Evolutionary conservation across 2,329 filamentous ascomycete genomes (phyloP), one percentile per base, ranked within the genome.

Genomic region (Xylariaceae sp.): DNA sequence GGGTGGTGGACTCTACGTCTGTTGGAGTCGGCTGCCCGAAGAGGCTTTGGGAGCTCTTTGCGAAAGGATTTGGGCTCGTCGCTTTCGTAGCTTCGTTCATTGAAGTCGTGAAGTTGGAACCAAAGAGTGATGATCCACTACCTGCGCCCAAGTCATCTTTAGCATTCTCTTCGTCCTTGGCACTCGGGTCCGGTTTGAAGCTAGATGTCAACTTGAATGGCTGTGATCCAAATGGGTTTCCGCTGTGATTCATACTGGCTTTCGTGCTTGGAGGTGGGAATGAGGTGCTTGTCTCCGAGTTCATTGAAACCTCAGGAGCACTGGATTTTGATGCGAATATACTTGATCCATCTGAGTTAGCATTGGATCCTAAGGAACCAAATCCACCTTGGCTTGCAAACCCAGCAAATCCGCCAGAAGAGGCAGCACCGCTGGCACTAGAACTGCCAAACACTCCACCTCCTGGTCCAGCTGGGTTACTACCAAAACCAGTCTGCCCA

Each of bases 171-270:
- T 83, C 78, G 18, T 85, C 74, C 43, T 79, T 80, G 1, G 76
- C 71, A 34, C 73, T 71, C 4, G 76, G 73, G 49, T 87, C 83
- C 8, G 73, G 71, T 54, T 81, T 79, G 65, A 88, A 89, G 2
- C 78, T 81, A 22, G 79, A 82, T 30, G 76, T 74, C 13, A 88
- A 68, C 51, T 85, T 83, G 64, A 88, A 88, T 0, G 77, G 73
- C 13, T 68, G 64, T n/a, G 71, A 71, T 19, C 69, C 72, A 54
- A 78, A 74, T 7, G 58, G 44, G 41, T 45, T 52, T 12, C 44
- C 48, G 47, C 59, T 38, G 22, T n/a, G n/a, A 42, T 53, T 43
- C 15, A 57, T 55, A 41, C 60, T 61, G 7, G 61, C 53, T 41
- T 68, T 71, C 16, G 68, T 63, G 19, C 54, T 58, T 24, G 64